Base-by-base conservation (phyloP, 2,329 filamentous ascomycete genomes). In the Pseudogymnoascus verrucosus region DNA sequence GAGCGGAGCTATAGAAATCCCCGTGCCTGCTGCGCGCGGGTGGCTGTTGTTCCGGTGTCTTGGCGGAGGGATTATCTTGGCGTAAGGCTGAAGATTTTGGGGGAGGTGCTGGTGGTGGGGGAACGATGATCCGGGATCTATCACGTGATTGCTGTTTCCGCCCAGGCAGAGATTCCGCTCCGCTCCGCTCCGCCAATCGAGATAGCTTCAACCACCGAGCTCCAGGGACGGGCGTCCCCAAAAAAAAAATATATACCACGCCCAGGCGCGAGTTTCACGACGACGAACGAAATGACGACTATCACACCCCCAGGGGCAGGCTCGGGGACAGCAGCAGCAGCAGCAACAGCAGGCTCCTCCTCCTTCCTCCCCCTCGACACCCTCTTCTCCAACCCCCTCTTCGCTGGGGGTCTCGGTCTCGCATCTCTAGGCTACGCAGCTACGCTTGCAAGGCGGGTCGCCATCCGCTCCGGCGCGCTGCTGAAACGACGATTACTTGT, bases 401-500 rank as follows among this genome's bases (percentile, higher is more conserved):
- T 85, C 70, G 83, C 84, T 10, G 84, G 84, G 78, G 93, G 95
- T 70, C 90, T 98, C 70, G 95, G 95, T 69, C 89, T 99, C 62
- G 95, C 93, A 65, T 90, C 89, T 31, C 82, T 99, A 62, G 95
- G 92, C 67, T 91, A 92, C 36, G 89, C 84, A 42, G 84, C 92
- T 34, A 89, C 91, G 11, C 85, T 96, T 69, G 90, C 88, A 31
- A 91, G 95, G 67, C 89, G 89, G 72, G 90, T 90, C 36, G 75
- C 89, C 65, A 84, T 93, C 65, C 81, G 86, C 70, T 86, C 86
- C 63, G 87, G 88, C n/a, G 83, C 84, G 47, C 81, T 96, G 64
- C 78, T 96, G 64, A 89, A 91, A 60, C 87, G 89, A 62, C 90
- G 93, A 60, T 86, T 99, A 78, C 86, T 99, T 31, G 91, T 98